Evolutionary conservation across 2,329 filamentous ascomycete genomes (phyloP).

Genomic region (Magnaporthiopsis incrustans): DNA sequence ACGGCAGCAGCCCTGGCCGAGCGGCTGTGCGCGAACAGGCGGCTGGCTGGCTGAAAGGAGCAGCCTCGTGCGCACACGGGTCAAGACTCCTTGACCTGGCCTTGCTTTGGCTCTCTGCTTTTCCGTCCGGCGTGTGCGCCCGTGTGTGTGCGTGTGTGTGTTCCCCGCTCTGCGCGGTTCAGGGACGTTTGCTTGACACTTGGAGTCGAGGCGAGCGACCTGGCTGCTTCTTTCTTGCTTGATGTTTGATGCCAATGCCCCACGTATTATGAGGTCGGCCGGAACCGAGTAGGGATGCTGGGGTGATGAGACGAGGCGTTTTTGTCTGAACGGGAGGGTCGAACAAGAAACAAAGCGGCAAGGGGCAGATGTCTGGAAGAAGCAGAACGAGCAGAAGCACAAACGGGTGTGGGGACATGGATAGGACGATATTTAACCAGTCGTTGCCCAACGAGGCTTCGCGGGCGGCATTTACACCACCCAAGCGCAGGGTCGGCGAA

Average conservation of each 20-base stretch:
- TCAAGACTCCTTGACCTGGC: background rate
- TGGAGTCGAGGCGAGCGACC: background rate
- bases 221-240: background rate
- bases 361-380: background rate
- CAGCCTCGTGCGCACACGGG: background rate
- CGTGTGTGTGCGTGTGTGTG: background rate
- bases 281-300: background rate
- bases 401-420: background rate
- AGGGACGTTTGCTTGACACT: background rate
- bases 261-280: background rate
- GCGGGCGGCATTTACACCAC: background rate
- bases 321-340: background rate
- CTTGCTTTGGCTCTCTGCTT: background rate
- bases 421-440: conserved; percentile 7
- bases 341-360: background rate
- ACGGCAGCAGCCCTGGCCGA: background rate
- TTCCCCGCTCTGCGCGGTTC: background rate
- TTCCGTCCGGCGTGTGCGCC: background rate
- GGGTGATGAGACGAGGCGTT: background rate
- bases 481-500: background rate
- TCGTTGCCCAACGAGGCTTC: conserved; percentile 5
- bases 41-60: no score
- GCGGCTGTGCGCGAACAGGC: background rate
- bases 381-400: background rate
- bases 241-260: background rate